Conservation (phyloP, 225 moss, liverwort and hornwort species). For the Pleurozium schreberi region DNA sequence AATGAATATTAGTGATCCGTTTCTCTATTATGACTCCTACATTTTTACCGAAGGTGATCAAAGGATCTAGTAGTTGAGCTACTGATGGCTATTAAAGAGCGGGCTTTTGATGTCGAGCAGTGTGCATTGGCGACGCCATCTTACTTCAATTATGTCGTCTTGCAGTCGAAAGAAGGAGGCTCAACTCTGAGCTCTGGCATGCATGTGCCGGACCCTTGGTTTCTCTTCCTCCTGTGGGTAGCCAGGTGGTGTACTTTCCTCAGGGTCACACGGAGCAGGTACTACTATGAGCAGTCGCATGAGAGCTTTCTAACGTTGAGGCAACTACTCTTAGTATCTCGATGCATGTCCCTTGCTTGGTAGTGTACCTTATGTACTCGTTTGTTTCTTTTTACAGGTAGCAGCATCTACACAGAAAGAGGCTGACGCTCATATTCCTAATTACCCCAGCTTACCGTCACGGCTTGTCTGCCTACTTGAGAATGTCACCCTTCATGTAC, state of each 20-base stretch:
- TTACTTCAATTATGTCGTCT: neutral
- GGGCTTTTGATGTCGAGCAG: neutral
- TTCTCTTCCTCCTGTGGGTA: slow-evolving; percentile 41
- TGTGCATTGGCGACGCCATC: neutral
- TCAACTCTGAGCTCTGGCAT: slow-evolving; percentile 50
- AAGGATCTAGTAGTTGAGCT: neutral
- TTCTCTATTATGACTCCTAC: neutral
- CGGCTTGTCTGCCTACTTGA: slow-evolving; percentile 40
- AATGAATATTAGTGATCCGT: neutral
- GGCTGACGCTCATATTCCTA: slow-evolving; percentile 45
- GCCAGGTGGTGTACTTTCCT: slow-evolving; percentile 43
- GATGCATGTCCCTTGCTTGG: neutral
- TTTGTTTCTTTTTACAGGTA: slow-evolving; percentile 14
- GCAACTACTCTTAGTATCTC: neutral
- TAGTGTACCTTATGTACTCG: neutral
- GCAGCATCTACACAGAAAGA: slow-evolving; percentile 56
- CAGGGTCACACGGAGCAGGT: slow-evolving; percentile 58
- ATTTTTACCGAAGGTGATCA: neutral
- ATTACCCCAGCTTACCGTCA: slow-evolving; percentile 48
- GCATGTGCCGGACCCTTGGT: slow-evolving; percentile 52
- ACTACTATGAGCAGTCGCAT: neutral
- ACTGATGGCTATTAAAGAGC: neutral
- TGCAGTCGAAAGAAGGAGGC: slow-evolving; percentile 46
- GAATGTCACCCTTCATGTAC: slow-evolving; percentile 49
- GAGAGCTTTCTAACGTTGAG: neutral